Evolutionary conservation across 768 basidiomycete species (phyloP).

Genomic region (Kwoniella sp.): DNA sequence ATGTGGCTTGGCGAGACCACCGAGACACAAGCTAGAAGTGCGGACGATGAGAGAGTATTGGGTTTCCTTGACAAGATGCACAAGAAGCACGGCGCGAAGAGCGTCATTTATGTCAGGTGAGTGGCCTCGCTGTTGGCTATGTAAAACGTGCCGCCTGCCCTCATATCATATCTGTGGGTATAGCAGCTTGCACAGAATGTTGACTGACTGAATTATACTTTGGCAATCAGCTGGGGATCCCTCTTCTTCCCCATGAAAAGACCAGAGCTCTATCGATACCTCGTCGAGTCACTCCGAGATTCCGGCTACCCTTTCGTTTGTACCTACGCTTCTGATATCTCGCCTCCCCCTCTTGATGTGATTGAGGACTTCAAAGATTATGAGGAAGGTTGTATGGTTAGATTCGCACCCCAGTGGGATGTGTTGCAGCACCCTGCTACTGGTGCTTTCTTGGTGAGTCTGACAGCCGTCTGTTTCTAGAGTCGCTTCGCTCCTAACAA

Average conservation of each 20-base stretch:
- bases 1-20: constrained; percentile 25
- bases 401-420: constrained; percentile 36
- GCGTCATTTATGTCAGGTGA: constrained; percentile 34
- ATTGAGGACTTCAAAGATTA: constrained; percentile 21
- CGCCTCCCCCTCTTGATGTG: constrained; percentile 17
- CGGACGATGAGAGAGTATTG: constrained; percentile 27
- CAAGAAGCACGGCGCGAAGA: constrained; percentile 26
- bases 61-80: constrained; percentile 34
- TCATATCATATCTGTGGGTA: no score
- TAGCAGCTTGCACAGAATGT: neutral
- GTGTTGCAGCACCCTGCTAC: constrained; percentile 32
- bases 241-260: constrained; percentile 30
- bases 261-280: constrained; percentile 30
- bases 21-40: neutral
- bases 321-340: constrained; percentile 30
- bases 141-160: no score
- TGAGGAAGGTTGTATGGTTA: constrained; percentile 22
- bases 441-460: constrained; percentile 29
- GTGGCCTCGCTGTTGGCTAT: no score
- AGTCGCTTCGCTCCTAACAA: no score
- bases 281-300: constrained; percentile 33
- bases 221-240: constrained; percentile 33
- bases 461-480: neutral
- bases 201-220: no score
- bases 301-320: constrained; percentile 29